A percentile compares a stretch with the other conserved stretches of the same genome.
These are phyloP conservation scores for Fusarium sp. DNA, from an alignment of 2,329 filamentous ascomycete species.

Conservation along the genomic window DNA sequence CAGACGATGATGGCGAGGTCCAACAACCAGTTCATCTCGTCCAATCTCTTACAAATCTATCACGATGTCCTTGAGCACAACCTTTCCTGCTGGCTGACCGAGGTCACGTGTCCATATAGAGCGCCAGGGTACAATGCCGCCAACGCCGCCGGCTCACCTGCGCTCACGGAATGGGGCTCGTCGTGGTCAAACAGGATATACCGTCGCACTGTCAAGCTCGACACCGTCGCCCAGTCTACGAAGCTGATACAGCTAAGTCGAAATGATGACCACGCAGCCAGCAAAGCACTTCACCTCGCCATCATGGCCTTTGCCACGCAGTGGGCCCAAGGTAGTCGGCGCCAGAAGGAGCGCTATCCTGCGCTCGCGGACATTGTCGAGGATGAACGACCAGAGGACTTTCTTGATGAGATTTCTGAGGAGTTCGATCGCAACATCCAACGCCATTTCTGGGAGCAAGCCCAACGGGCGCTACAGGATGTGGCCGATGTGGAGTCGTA, in stretches of 20 bases:
- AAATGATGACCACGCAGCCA: conserved; percentile 35
- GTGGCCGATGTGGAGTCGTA: conserved; percentile 56
- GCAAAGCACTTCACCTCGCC: conserved; percentile 40
- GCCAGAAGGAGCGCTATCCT: conserved; percentile 41
- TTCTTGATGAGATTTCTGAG: conserved; percentile 45
- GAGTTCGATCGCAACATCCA: conserved; percentile 58
- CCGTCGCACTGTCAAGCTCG: conserved; percentile 44
- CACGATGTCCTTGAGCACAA: conserved; percentile 48
- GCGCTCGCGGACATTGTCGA: neutral
- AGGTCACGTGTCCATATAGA: conserved; percentile 46
- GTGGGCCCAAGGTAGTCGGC: conserved; percentile 49
- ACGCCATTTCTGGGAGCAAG: conserved; percentile 55
- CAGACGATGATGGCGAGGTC: conserved; percentile 46
- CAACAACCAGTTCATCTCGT: conserved; percentile 45
- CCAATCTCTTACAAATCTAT: conserved; percentile 45
- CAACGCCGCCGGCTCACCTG: neutral
- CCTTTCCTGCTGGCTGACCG: conserved; percentile 46
- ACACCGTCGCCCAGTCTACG: conserved; percentile 38
- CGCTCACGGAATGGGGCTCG: conserved; percentile 43
- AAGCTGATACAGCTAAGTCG: conserved; percentile 40
- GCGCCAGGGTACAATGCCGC: conserved; percentile 25
- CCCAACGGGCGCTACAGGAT: conserved; percentile 53
- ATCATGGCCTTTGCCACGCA: conserved; percentile 49
- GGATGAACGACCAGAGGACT: conserved; percentile 34
- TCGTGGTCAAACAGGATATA: conserved; percentile 48